Conservation (phyloP, 768 basidiomycete species). For the Boletus subcaerulescens region DNA sequence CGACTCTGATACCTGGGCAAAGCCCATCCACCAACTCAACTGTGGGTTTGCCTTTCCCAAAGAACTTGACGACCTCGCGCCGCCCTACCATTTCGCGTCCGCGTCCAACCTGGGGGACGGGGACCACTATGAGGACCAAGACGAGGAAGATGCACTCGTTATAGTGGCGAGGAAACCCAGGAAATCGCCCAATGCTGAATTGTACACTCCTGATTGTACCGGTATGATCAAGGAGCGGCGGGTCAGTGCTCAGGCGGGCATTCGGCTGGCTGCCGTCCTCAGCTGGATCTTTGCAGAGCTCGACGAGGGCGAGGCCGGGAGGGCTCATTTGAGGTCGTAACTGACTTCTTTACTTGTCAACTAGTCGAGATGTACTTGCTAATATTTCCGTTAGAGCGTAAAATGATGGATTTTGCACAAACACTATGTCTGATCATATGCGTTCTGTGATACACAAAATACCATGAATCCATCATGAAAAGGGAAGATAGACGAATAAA, state of each 20-base stretch:
- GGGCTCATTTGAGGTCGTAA: no score
- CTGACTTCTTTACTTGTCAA: no score
- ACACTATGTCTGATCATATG: no score
- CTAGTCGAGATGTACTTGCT: no score
- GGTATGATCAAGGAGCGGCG: slow-evolving; percentile 63
- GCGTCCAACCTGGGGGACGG: no score
- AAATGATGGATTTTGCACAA: no score
- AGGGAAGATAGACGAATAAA: no score
- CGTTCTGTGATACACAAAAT: slow-evolving; percentile 18
- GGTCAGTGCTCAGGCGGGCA: slow-evolving; percentile 81
- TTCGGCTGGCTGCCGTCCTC: slow-evolving; percentile 76
- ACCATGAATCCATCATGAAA: slow-evolving; percentile 8
- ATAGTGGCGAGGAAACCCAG: neutral
- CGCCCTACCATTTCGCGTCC: no score
- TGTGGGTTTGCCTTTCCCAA: slow-evolving; percentile 81
- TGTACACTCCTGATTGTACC: slow-evolving; percentile 79
- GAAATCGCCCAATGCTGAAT: slow-evolving; percentile 51
- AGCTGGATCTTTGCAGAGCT: no score
- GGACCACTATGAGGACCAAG: neutral
- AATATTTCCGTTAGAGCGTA: no score
- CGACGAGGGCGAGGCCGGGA: neutral
- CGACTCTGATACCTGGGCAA: slow-evolving; percentile 75
- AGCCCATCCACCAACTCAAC: slow-evolving; percentile 70
- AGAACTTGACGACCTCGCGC: slow-evolving; percentile 46
- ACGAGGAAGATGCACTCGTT: neutral